Conservation (phyloP, 1,139 yeast genomes). For the Candida albicans region DNA sequence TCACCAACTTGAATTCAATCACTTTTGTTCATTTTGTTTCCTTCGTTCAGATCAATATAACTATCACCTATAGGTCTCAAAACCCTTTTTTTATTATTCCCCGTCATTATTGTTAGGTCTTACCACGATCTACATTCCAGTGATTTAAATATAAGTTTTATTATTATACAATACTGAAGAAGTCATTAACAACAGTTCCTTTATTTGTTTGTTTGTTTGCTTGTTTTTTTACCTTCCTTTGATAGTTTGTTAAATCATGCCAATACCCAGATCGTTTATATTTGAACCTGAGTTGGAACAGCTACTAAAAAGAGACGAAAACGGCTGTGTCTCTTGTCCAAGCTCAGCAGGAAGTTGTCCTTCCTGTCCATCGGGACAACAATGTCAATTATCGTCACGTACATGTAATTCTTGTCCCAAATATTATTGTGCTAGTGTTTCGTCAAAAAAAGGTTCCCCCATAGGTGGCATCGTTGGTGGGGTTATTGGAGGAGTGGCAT, state of each 20-base stretch:
- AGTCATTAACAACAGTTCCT: too few relatives aligned
- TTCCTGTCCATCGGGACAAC: constrained; percentile 50
- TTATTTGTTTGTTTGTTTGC: too few relatives aligned
- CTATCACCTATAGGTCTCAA: too few relatives aligned
- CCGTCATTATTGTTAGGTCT: too few relatives aligned
- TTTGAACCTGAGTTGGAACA: constrained; percentile 7
- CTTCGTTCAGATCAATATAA: too few relatives aligned
- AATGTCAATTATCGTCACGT: constrained; percentile 51
- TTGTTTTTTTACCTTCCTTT: not conserved
- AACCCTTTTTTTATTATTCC: too few relatives aligned
- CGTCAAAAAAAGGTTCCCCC: constrained; percentile 18
- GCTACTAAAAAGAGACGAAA: constrained; percentile 16
- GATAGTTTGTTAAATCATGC: not conserved
- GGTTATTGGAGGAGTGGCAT: constrained; percentile 52
- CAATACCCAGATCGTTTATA: constrained; percentile 1
- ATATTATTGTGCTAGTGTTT: constrained; percentile 46
- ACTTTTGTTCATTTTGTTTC: too few relatives aligned
- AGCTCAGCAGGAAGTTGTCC: constrained; percentile 47
- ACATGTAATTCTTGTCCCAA: constrained; percentile 60
- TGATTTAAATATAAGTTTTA: too few relatives aligned
- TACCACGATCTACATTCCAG: too few relatives aligned
- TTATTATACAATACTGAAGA: too few relatives aligned
- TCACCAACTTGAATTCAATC: too few relatives aligned
- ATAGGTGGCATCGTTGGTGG: constrained; percentile 69
- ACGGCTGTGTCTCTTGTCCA: constrained; percentile 55